Base-by-base conservation (phyloP, 495 filamentous ascomycete species). In the Astrothelium macrocarpum region DNA sequence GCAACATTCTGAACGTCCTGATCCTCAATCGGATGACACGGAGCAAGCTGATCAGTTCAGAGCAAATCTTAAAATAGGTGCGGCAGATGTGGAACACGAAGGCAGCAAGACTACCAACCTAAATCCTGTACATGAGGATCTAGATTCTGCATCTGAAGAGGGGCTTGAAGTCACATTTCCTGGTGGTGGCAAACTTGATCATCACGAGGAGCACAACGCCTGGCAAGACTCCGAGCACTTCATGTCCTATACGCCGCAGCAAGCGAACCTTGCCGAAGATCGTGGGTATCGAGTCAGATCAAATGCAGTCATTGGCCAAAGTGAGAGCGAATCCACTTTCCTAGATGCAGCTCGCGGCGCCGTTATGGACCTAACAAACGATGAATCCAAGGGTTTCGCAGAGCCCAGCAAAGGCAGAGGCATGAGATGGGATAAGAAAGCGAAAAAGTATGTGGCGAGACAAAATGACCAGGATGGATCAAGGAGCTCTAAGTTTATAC, bases 381-480 rank as follows among this genome's bases (percentile, higher is more conserved):
- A 97, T 62, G 87, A 88, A 9, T 82, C 81, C 45, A 87, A 86
- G 63, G 79, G 81, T 11, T 92, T 95, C 71, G 91, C 80, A 45
- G 85, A 89, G 69, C 84, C 89, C 1, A 82, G 84, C 25, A 83
- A 84, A 70, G 73, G 78, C 14, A 80, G 85, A 42, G 84, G 86
- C 56, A 84, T 94, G 85, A 84, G 92, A 62, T 98, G 94, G 94
- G 94, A 98, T 78, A 96, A 96, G 82, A 92, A 94, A 70, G 83
- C 86, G 68, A 93, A 88, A 76, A 97, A 97, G 77, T 98, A 97
- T 76, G 93, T 98, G 7, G 77, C 87, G 1, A 81, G 87, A 29
- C 85, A 84, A 65, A 96, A 97, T 79, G 94, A 97, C 75, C 90
- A 95, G 70, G 94, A 97, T 78, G 95, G 94, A 20, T 90, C 86